Percentiles rank a stretch among this genome's conserved stretches.
These are phyloP conservation scores for Fusarium anguioides DNA, from an alignment of 2,329 filamentous ascomycete genomes.

Conservation along the genomic window DNA sequence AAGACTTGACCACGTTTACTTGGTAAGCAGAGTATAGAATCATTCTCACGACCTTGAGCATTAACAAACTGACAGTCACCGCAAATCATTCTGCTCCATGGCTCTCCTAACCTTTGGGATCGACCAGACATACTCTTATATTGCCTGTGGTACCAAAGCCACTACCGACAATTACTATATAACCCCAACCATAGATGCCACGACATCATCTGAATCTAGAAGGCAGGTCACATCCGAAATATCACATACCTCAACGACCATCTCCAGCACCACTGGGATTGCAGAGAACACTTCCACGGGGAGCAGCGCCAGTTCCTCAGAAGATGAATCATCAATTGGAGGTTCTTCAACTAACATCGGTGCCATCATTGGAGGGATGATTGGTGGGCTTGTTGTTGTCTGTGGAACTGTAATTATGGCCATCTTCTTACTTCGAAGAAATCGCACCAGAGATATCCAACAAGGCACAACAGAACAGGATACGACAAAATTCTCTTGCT, in stretches of 20 bases:
- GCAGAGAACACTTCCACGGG: neutral
- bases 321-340: neutral
- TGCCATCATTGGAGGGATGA: constrained; percentile 51
- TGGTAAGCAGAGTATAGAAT: constrained; percentile 45
- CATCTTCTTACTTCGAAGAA: constrained; percentile 19
- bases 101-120: constrained; percentile 49
- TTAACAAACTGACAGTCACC: neutral
- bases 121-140: constrained; percentile 52
- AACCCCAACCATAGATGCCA: constrained; percentile 23
- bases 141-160: constrained; percentile 50
- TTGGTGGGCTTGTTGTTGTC: constrained; percentile 52
- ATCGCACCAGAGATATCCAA: neutral
- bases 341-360: constrained; percentile 41
- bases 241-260: neutral
- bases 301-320: neutral
- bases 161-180: constrained; percentile 45
- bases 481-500: neutral
- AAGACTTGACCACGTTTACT: constrained; percentile 49
- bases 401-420: neutral
- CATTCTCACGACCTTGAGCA: rapidly evolving
- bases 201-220: neutral
- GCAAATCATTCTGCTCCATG: constrained; percentile 48
- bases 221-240: neutral
- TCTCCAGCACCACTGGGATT: neutral
- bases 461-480: neutral